Base-by-base conservation (phyloP, 2,329 filamentous ascomycete species). In the Fusarium sambucinum region DNA sequence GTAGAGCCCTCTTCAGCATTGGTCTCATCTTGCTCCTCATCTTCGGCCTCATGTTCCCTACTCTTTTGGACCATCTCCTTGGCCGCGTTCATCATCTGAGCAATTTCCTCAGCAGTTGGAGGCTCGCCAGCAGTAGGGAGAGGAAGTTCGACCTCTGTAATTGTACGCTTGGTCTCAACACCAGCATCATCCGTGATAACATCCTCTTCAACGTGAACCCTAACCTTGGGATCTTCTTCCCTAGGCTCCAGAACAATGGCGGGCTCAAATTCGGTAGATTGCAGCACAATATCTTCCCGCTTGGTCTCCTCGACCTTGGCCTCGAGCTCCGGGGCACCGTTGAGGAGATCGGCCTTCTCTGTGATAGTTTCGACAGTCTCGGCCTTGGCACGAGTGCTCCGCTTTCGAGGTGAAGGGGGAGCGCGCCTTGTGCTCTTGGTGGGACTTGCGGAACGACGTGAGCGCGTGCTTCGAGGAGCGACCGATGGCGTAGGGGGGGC, bases 1-100 rank as follows among this genome's bases (percentile, higher is more conserved):
- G 80, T 78, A 9, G 77, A 76, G 3, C 78, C 76, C 23, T 76
- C 76, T 19, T 76, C 71, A 76, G 81, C 64, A 68, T 81, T 83
- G 50, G 17, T 27, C 56, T 74, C 69, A 19, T 76, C 77, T 10
- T 80, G 75, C 13, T 76, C 76, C 5, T 80, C 75, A 75, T 83
- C 80, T 59, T 85, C 85, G 45, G 86, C 57, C 53, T 73, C 63
- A 21, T 78, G 79, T 69, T 84, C 81, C 66, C 86, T 82, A 63
- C 86, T 86, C 63, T 89, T 89, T 66, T 91, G 87, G 7, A 97
- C 94, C 92, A 97, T 97, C 71, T 90, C 88, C 81, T 91, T 93
- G 32, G 96, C 96, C 74, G 93, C 89, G 29, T 90, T 90, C 61
- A 98, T 90, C 91, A 97, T 94, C 56, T 90, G 87, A 59, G 91